Evolutionary conservation across 2,329 filamentous ascomycete species (phyloP).

Genomic region (Coniella vitis): DNA sequence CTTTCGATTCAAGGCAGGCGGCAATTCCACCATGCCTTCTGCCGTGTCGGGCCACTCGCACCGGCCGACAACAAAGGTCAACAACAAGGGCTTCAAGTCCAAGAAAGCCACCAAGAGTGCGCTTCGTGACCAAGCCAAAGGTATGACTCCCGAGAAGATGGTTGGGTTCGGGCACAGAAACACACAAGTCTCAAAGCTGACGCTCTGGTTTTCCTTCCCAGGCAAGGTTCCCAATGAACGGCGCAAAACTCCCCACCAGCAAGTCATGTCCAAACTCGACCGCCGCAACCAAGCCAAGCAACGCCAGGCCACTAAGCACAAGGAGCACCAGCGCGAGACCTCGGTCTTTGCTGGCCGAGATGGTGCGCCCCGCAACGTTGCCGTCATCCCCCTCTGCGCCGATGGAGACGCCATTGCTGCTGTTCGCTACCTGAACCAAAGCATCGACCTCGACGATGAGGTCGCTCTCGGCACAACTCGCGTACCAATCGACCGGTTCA

Average conservation of each 20-base stretch:
- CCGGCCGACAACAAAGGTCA: slow-evolving; percentile 81
- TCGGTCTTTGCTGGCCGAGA: slow-evolving; percentile 81
- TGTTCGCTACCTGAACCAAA: slow-evolving; percentile 64
- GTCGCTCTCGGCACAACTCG: slow-evolving; percentile 53
- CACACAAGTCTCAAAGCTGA: too few species aligned
- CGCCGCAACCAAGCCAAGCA: slow-evolving; percentile 93
- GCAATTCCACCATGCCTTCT: slow-evolving; percentile 65
- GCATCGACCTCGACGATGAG: slow-evolving; percentile 69
- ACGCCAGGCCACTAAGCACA: slow-evolving; percentile 74
- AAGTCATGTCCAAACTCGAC: slow-evolving; percentile 96
- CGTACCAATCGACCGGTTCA: slow-evolving; percentile 80
- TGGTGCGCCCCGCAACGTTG: slow-evolving; percentile 81
- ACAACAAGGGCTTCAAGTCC: slow-evolving; percentile 88
- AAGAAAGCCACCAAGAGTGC: slow-evolving; percentile 83
- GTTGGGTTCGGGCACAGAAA: too few species aligned
- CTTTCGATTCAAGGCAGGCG: slow-evolving; percentile 81
- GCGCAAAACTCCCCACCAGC: slow-evolving; percentile 87
- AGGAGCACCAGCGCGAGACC: slow-evolving; percentile 71
- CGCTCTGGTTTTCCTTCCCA: slow-evolving; percentile 26
- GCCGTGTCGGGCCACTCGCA: slow-evolving; percentile 71
- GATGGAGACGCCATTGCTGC: slow-evolving; percentile 63
- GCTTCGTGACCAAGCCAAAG: slow-evolving; percentile 79
- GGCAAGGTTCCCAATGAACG: slow-evolving; percentile 73
- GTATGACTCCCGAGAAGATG: slow-evolving; percentile 40
- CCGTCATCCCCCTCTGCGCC: slow-evolving; percentile 74